Evolutionary conservation across 2,329 filamentous ascomycete species (phyloP), one percentile per base, ranked within the genome.

Genomic region (Colletotrichum tropicicola): DNA sequence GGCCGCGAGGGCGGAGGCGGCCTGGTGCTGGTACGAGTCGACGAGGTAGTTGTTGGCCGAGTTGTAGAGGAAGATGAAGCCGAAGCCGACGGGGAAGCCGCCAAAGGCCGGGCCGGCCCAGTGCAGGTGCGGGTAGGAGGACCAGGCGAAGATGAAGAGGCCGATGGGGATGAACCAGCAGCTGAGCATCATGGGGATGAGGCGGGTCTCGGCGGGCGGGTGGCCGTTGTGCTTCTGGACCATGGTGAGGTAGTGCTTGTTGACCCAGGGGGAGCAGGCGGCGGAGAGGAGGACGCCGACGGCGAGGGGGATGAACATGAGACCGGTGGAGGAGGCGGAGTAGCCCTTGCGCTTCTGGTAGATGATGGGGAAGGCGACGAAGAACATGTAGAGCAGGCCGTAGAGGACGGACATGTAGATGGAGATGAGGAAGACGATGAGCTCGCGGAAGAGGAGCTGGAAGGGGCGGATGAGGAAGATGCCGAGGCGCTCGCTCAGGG

Each of bases 281-380:
- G 92, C 91, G 1, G 90, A 91, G 43, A 79, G 65, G 2, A 95
- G 17, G 15, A 96, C 92, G 53, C 93, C 93, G 17, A 96, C 79
- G 7, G 92, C 92, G 47, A 96, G 76, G 2, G 92, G 92, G 67
- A 96, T 94, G 77, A 97, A 97, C 91, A 96, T 95, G 8, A 97
- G 83, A 48, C 93, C 93, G 0, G 92, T 94, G 27, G 82, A 89
- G 35, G 91, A 86, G 27, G 92, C 85, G 4, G 84, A 88, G 78
- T 91, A 97, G 3, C 91, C 91, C 78, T 97, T 97, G 64, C 92
- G 91, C 76, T 89, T 83, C 69, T 93, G 86, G 80, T 91, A 97
- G 62, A 97, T 83, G 70, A 90, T 87, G 30, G 88, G 86, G 73
- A 80, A 91, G 63, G 89, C 89, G 63, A 92, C 83, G 80, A 92